Percentiles rank a stretch among this genome's conserved stretches.
Conservation (phyloP, 352 stramenopile genomes). For the Pilasporangium apinafurcum region DNA sequence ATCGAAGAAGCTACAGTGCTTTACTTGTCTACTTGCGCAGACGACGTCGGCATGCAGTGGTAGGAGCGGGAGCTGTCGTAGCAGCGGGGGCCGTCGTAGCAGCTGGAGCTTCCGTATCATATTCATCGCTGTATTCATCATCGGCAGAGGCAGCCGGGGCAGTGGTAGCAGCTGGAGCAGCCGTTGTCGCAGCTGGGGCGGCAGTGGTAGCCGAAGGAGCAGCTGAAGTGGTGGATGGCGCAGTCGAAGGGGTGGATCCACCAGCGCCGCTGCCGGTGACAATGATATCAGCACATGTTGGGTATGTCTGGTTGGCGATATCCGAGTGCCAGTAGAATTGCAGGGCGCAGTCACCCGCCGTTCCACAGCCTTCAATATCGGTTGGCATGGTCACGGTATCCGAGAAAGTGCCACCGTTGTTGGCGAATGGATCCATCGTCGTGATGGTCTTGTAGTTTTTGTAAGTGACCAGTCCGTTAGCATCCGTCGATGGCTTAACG, state of each 20-base stretch:
- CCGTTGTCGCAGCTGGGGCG: neutral
- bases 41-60: no score
- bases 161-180: conserved; percentile 1
- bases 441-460: conserved; percentile 22
- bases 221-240: neutral
- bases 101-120: conserved; percentile 3
- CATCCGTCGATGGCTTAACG: conserved; percentile 39
- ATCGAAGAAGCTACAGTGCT: no score
- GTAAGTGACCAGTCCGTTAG: conserved; percentile 39
- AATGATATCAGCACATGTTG: conserved; percentile 45
- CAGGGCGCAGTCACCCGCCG: conserved; percentile 34
- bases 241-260: neutral
- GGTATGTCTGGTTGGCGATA: conserved; percentile 51
- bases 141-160: conserved; percentile 2
- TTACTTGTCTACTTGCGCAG: no score
- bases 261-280: conserved; percentile 16
- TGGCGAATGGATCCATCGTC: conserved; percentile 33
- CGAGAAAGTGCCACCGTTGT: conserved; percentile 15
- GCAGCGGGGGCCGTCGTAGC: conserved; percentile 12
- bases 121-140: conserved; percentile 2
- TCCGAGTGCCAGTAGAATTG: conserved; percentile 66
- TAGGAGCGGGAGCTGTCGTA: conserved; percentile 11
- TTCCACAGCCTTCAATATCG: conserved; percentile 32
- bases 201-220: neutral
- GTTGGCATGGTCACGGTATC: conserved; percentile 28